Conservation (phyloP, 2,329 filamentous ascomycete species). For the Pleurostoma richardsiae region DNA sequence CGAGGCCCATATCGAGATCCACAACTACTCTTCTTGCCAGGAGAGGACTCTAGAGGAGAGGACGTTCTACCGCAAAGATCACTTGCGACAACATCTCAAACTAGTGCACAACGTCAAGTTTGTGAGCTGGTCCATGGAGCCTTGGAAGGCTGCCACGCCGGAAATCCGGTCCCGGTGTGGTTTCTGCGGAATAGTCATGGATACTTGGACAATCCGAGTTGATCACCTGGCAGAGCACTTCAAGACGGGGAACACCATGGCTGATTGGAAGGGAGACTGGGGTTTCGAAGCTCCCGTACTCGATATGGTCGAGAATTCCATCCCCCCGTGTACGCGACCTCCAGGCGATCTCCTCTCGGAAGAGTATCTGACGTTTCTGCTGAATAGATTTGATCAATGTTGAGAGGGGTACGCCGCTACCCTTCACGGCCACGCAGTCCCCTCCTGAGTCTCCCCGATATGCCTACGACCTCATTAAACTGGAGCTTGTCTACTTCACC, state of each 20-base stretch:
- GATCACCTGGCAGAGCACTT: conserved; percentile 66
- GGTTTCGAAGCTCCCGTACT: conserved; percentile 59
- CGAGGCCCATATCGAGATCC: conserved; percentile 49
- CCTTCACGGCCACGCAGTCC: conserved; percentile 42
- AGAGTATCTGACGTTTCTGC: conserved; percentile 29
- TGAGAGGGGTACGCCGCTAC: conserved; percentile 52
- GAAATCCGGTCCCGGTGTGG: conserved; percentile 60
- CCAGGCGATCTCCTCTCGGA: background rate
- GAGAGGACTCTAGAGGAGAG: conserved; percentile 58
- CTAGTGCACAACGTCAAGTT: conserved; percentile 60
- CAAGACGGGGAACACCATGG: conserved; percentile 61
- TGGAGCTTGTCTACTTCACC: conserved; percentile 50
- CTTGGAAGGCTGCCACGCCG: conserved; percentile 55
- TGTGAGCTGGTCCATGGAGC: conserved; percentile 58
- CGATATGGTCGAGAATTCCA: conserved; percentile 61
- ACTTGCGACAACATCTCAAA: conserved; percentile 60
- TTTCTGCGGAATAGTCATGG: conserved; percentile 59
- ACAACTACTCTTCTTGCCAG: conserved; percentile 60
- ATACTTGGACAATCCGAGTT: conserved; percentile 54
- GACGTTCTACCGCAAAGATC: conserved; percentile 63
- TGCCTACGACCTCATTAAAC: conserved; percentile 57
- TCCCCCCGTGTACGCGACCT: conserved; percentile 54
- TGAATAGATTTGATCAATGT: conserved; percentile 57
- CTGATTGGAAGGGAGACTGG: conserved; percentile 67
- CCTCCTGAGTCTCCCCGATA: conserved; percentile 43